Base-by-base conservation (phyloP, 2,329 filamentous ascomycete species). In the Xylariaceae sp. region DNA sequence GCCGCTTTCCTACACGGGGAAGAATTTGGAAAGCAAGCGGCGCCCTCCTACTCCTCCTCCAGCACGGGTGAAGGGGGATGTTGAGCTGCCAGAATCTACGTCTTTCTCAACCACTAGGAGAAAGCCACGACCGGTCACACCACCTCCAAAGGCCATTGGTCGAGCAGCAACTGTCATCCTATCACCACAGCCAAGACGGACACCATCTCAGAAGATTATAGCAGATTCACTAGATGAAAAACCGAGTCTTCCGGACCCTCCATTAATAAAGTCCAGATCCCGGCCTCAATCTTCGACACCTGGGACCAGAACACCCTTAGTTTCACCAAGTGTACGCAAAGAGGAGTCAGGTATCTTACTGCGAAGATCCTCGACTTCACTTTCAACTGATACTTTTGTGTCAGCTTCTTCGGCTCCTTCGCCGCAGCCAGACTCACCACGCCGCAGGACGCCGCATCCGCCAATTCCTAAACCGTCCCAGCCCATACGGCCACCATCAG, bases 351-450 rank as follows among this genome's bases (percentile, higher is more conserved):
- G 32, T 6, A 27, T 9, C 33, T 30, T 46, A 4, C n/a, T 47
- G 16, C 49, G 55, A 6, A 53, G 59, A 35, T 57, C 56, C 6
- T 64, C 64, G 30, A 74, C 75, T 3, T 64, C 60, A 4, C 77
- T 74, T 4, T 79, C 77, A 3, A 64, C 77, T 56, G 77, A 80
- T 48, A 78, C 74, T 1, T 80, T 81, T 58, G 76, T 63, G 16
- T 71, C 68, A 2, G 74, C 72, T 24, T 75, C 73, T 2, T 76
- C 73, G 16, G 64, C 62, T 7, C 70, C 68, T 45, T 70, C 73
- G 16, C 64, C 67, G 11, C 55, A 62, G 37, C 61, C 64, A 9
- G 50, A 60, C 10, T 70, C 71, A 4, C 67, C 67, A 26, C 64
- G 55, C 6, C 44, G 60, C 20, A 59, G 57, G 24, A 51, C 61